These are phyloP conservation scores for Gnomoniopsis sp. DNA, from an alignment of 2,329 filamentous ascomycete genomes.

Conservation along the genomic window DNA sequence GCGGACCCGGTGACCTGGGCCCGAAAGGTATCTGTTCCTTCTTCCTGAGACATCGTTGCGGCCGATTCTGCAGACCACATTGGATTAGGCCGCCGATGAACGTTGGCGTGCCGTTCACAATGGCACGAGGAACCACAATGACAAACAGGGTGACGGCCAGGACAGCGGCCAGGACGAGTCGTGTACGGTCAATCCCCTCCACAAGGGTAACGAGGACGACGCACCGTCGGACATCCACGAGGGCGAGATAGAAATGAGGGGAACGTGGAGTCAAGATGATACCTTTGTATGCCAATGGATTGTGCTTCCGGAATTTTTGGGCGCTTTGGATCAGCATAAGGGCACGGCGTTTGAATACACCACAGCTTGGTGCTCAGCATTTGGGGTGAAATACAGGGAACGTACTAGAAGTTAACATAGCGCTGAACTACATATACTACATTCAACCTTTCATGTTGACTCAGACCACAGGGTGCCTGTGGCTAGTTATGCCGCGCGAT, in stretches of 20 bases:
- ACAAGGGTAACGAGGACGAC: background rate
- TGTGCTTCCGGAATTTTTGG: background rate
- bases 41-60: conserved; percentile 35
- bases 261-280: background rate
- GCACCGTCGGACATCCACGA: too few species aligned
- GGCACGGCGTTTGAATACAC: background rate
- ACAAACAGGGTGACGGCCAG: background rate
- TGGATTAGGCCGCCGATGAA: conserved; percentile 20
- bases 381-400: background rate
- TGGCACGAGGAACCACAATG: conserved; percentile 8
- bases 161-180: background rate
- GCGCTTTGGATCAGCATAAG: background rate
- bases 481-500: too few species aligned
- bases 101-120: background rate
- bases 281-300: too few species aligned
- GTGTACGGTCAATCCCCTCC: background rate
- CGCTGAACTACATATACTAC: background rate
- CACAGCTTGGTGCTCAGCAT: background rate
- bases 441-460: too few species aligned
- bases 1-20: conserved; percentile 37
- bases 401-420: background rate
- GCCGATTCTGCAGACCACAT: conserved; percentile 26
- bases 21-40: conserved; percentile 36
- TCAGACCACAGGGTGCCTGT: too few species aligned
- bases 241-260: too few species aligned